Conservation (phyloP, 495 filamentous ascomycete genomes). For the Penicillium lividum region DNA sequence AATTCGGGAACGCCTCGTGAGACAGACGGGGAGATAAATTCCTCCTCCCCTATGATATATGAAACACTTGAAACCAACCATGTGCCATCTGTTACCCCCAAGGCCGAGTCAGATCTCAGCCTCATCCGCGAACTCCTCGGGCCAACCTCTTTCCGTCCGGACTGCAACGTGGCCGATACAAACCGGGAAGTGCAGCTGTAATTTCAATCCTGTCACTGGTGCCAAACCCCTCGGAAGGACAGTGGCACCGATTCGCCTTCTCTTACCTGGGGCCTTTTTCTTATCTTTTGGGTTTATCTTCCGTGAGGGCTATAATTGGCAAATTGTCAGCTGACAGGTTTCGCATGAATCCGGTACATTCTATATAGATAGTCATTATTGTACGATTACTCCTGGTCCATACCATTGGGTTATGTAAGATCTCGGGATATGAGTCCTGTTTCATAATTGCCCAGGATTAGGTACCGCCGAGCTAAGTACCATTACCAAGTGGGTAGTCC, state of each 20-base stretch:
- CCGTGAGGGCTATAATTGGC: conserved; percentile 8
- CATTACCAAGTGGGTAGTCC: background rate
- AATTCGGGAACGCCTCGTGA: conserved; percentile 11
- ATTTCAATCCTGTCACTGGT: conserved; percentile 18
- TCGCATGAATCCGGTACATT: background rate
- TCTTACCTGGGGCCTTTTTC: background rate
- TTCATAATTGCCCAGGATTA: conserved; percentile 5
- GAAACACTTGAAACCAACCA: conserved; percentile 5
- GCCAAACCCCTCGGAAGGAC: conserved; percentile 8
- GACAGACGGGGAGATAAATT: conserved; percentile 6
- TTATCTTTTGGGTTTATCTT: background rate
- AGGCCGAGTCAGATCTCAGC: conserved; percentile 14
- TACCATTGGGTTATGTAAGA: background rate
- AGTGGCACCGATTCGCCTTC: conserved; percentile 6
- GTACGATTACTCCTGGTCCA: background rate
- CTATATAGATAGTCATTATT: background rate
- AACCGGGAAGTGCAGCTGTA: conserved; percentile 19
- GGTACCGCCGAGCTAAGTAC: background rate
- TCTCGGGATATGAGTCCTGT: conserved; percentile 11
- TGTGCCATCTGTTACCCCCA: conserved; percentile 5
- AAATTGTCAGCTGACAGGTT: conserved; percentile 10
- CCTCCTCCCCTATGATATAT: conserved; percentile 1
- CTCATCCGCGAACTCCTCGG: conserved; percentile 18
- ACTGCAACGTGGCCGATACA: conserved; percentile 25
- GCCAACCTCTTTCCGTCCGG: conserved; percentile 23